Base-by-base conservation (phyloP, 2,329 filamentous ascomycete genomes). In the Paecilomyces sp. region DNA sequence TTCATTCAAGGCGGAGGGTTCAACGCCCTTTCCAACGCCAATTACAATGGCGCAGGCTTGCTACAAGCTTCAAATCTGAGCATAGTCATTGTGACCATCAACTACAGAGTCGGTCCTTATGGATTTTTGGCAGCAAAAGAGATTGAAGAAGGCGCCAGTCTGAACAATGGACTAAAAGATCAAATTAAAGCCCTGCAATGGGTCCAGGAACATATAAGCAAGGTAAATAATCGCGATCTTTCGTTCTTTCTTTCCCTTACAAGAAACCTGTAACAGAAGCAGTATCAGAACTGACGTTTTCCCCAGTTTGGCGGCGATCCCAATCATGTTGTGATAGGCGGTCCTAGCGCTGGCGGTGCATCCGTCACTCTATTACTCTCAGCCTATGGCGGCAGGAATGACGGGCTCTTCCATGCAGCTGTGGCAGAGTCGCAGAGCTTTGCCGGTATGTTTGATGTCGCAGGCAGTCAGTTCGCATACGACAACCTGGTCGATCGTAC, bases 101-200 rank as follows among this genome's bases (percentile, higher is more conserved):
- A 91, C 73, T 92, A 92, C 69, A 85, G 90, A 4, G 88, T 92
- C 11, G 89, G 89, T 0, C 81, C 84, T 0, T 91, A 86, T 64
- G 89, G 90, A 0, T 92, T 92, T 68, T 78, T 92, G 12, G 83
- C 84, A 1, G 79, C 85, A 58, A 75, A 81, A 15, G 81, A 88
- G 65, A 73, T 87, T 1, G 64, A 74, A 33, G 66, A 67, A 63
- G 64, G 74, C 3, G 81, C 83, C 2, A 83, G 81, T 60, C 69
- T 86, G 36, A 92, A 92, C 70, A 86, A 86, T 65, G 89, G 89
- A 1, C 76, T 92, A 0, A 82, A 83, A 34, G 89, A 92, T 69
- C 88, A 91, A 71, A 77, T 86, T 57, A 87, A 88, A 67, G 86
- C 84, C 0, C 71, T 92, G 13, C 70, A 88, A 61, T 92, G 89